Percentiles rank a stretch among this genome's conserved stretches.
Conservation (phyloP, 75 land plant genomes). For the Pseudotsuga menziesii region DNA sequence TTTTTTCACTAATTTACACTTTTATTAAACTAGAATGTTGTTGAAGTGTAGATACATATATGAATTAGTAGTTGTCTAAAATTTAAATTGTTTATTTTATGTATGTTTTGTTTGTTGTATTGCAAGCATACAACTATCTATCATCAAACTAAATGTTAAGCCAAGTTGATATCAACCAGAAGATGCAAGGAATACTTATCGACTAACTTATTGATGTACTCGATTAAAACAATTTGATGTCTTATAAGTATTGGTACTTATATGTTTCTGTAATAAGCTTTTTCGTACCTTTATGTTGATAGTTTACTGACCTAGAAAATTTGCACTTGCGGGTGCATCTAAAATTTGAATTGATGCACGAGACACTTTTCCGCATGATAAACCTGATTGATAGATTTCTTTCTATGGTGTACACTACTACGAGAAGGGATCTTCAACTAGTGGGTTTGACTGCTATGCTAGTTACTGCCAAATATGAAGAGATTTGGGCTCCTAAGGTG, state of each 20-base stretch:
- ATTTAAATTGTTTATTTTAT: too few relatives aligned
- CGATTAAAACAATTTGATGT: too few relatives aligned
- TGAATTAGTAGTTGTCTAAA: too few relatives aligned
- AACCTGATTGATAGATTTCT: constrained; percentile 68
- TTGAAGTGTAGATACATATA: background rate
- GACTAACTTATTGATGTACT: constrained; percentile 85
- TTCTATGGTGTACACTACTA: constrained; percentile 20
- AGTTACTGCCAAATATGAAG: constrained; percentile 88
- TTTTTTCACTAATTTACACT: background rate
- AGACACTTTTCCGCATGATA: constrained; percentile 70
- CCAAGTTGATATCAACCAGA: constrained; percentile 57
- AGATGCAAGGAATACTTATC: constrained; percentile 68
- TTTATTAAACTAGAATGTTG: background rate
- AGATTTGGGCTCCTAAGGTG: constrained; percentile 91
- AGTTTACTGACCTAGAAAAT: background rate
- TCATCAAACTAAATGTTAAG: constrained; percentile 55
- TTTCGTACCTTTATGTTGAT: background rate
- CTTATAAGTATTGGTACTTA: background rate
- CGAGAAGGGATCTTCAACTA: constrained; percentile 66
- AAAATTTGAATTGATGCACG: constrained; percentile 79
- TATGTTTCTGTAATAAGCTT: background rate
- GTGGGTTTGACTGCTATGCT: constrained; percentile 82
- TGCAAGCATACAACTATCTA: constrained; percentile 43
- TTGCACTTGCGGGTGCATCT: constrained; percentile 57
- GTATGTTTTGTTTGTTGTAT: background rate